Conservation (phyloP, 1,284 basidiomycete genomes). For the Apiotrichum brassicae region DNA sequence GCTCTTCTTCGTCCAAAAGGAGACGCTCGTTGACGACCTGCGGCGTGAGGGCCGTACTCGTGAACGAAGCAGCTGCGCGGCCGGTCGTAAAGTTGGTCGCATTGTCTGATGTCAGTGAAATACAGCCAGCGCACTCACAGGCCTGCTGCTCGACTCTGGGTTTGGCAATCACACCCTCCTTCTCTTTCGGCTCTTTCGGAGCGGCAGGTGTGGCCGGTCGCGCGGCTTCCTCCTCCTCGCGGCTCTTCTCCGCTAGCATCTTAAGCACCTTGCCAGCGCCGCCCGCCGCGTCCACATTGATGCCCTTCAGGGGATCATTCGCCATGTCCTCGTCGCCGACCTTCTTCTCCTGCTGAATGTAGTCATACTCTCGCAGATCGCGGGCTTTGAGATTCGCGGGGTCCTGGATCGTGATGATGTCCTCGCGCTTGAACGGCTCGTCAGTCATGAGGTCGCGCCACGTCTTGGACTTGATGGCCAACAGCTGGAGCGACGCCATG, state of each 20-base stretch:
- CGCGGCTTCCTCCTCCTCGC: conserved; percentile 23
- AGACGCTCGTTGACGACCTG: conserved; percentile 69
- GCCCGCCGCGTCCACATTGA: conserved; percentile 48
- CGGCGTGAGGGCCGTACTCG: conserved; percentile 82
- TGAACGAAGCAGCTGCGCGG: conserved; percentile 84
- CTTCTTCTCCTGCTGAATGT: conserved; percentile 46
- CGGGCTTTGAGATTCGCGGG: conserved; percentile 45
- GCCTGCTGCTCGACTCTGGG: conserved; percentile 34
- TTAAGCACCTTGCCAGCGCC: conserved; percentile 47
- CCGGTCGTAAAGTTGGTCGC: conserved; percentile 84
- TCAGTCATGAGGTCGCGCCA: conserved; percentile 82
- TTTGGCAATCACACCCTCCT: conserved; percentile 42
- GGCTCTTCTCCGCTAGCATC: conserved; percentile 47
- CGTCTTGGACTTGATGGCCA: conserved; percentile 64
- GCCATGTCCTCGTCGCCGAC: conserved; percentile 40
- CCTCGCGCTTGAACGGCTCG: conserved; percentile 75
- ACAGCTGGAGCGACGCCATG: conserved; percentile 47
- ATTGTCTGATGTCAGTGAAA: conserved; percentile 58
- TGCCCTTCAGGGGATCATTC: conserved; percentile 43
- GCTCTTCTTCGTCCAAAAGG: conserved; percentile 74
- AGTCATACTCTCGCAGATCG: conserved; percentile 46
- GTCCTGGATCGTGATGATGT: conserved; percentile 81
- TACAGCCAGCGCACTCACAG: conserved; percentile 22
- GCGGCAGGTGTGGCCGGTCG: not conserved
- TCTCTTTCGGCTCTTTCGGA: conserved; percentile 19